These are phyloP conservation scores for Clathrospora elynae DNA, from an alignment of 2,329 filamentous ascomycete genomes.

Conservation along the genomic window DNA sequence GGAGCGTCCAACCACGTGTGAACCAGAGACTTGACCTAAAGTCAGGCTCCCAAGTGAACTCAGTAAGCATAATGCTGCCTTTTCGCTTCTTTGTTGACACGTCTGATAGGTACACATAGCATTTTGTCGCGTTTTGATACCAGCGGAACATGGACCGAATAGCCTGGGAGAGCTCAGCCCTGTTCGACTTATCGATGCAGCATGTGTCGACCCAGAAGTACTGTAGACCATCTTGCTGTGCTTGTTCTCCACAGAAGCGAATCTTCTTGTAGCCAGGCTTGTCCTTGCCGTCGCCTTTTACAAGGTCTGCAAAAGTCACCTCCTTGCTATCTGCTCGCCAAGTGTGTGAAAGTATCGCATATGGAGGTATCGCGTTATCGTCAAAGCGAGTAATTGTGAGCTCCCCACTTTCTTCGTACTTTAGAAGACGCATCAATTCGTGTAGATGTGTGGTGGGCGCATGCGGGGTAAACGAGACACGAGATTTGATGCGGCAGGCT, in stretches of 20 bases:
- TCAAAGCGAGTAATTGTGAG: conserved; percentile 6
- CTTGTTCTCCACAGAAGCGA: conserved; percentile 17
- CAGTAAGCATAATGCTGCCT: background rate
- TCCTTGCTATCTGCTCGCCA: conserved; percentile 2
- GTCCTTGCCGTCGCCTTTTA: conserved; percentile 6
- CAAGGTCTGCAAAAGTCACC: conserved; percentile 13
- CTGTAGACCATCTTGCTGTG: conserved; percentile 7
- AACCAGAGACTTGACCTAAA: background rate
- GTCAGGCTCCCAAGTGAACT: background rate
- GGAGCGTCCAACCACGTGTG: background rate
- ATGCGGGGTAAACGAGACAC: conserved; percentile 2
- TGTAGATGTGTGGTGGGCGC: conserved; percentile 5
- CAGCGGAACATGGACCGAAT: conserved; percentile 7
- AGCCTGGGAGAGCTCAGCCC: conserved; percentile 4
- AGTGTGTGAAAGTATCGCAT: conserved; percentile 12
- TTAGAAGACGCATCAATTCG: conserved; percentile 19
- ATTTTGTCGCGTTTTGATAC: background rate
- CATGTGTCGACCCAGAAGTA: background rate
- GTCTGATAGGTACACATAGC: background rate
- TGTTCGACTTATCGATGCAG: conserved; percentile 7
- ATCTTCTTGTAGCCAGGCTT: conserved; percentile 15
- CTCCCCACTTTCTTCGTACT: conserved; percentile 11
- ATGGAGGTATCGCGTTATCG: conserved; percentile 3
- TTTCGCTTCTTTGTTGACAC: background rate
- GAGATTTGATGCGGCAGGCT: conserved; percentile 9